Evolutionary conservation across 768 basidiomycete species (phyloP).

Genomic region (Suillus clintonianus): DNA sequence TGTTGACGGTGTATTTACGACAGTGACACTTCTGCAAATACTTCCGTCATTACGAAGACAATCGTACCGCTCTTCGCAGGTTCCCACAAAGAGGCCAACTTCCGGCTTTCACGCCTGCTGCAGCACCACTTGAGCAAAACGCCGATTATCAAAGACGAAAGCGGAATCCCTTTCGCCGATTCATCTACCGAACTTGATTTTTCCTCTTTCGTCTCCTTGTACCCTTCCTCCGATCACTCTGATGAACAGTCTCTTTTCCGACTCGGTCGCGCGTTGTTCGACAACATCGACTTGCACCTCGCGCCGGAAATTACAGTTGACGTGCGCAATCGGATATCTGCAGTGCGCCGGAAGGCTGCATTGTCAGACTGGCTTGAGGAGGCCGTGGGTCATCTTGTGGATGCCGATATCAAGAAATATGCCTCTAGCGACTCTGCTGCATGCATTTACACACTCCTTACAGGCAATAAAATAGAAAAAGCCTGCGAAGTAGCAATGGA

Average conservation of each 20-base stretch:
- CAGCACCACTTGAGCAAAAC: constrained; percentile 78
- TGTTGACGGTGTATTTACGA: background rate
- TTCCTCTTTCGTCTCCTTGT: constrained; percentile 71
- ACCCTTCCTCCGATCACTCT: constrained; percentile 68
- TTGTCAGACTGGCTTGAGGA: constrained; percentile 85
- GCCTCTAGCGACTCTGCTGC: constrained; percentile 46
- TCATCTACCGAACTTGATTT: constrained; percentile 71
- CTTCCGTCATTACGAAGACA: constrained; percentile 58
- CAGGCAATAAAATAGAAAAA: constrained; percentile 85
- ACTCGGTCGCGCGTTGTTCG: constrained; percentile 89
- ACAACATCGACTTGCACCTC: constrained; percentile 71
- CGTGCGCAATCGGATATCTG: constrained; percentile 57
- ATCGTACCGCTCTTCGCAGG: constrained; percentile 43
- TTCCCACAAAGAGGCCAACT: constrained; percentile 32
- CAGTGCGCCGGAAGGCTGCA: constrained; percentile 74
- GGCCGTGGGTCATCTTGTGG: constrained; percentile 68
- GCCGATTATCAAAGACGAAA: constrained; percentile 67
- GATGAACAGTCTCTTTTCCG: constrained; percentile 82
- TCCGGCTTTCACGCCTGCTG: constrained; percentile 62
- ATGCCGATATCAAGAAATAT: constrained; percentile 63
- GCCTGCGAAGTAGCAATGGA: constrained; percentile 77
- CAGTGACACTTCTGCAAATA: constrained; percentile 61
- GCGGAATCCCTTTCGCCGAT: constrained; percentile 67
- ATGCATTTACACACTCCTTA: constrained; percentile 74
- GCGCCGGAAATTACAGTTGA: constrained; percentile 55